Evolutionary conservation across 768 basidiomycete species (phyloP).

Genomic region (Collybia nuda): DNA sequence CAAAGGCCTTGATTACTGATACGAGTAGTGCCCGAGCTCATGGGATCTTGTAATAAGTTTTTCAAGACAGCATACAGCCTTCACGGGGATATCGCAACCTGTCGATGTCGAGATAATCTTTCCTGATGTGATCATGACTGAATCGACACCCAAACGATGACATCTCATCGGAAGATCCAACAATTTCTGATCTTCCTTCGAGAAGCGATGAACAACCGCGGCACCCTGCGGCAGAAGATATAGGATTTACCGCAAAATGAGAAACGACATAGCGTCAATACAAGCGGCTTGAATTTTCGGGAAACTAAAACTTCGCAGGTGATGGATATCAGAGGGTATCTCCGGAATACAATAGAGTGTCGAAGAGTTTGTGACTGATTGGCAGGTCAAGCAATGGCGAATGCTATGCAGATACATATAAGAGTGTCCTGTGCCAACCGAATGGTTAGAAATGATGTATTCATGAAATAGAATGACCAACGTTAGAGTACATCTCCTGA

Average conservation of each 20-base stretch:
- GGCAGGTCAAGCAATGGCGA: slow-evolving; percentile 39
- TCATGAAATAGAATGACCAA: slow-evolving; percentile 35
- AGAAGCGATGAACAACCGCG: slow-evolving; percentile 29
- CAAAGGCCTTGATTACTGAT: no score
- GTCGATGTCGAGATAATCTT: slow-evolving; percentile 7
- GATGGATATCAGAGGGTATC: slow-evolving; percentile 21
- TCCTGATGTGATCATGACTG: slow-evolving; percentile 7
- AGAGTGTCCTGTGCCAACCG: slow-evolving; percentile 56
- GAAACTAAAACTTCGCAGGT: slow-evolving; percentile 20
- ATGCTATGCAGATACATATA: slow-evolving; percentile 51
- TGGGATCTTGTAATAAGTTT: no score
- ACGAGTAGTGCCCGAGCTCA: no score
- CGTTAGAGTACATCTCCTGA: slow-evolving; percentile 79
- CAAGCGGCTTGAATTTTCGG: neutral
- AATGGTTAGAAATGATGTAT: slow-evolving; percentile 8
- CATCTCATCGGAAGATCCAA: slow-evolving; percentile 16
- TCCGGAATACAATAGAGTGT: slow-evolving; percentile 16
- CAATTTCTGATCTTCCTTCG: slow-evolving; percentile 30
- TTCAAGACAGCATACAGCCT: no score
- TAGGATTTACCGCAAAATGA: slow-evolving; percentile 1
- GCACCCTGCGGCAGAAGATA: slow-evolving; percentile 26
- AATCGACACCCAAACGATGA: slow-evolving; percentile 10
- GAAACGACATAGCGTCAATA: slow-evolving; percentile 1
- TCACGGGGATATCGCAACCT: no score
- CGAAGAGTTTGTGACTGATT: slow-evolving; percentile 14